Evolutionary conservation across 169 alveolate genomes (phyloP).

Genomic region (Plasmodium billcollinsi): DNA sequence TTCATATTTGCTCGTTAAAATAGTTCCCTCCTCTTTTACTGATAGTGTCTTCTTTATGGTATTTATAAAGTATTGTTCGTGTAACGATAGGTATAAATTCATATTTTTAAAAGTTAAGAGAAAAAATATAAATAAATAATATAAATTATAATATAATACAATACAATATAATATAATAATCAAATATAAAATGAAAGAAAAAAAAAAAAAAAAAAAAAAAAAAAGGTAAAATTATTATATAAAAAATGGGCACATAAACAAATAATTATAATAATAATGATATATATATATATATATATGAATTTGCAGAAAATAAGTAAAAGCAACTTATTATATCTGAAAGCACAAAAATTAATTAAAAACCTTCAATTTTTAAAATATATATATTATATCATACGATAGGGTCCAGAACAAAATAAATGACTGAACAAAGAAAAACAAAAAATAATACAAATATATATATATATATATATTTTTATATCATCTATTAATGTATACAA

Average conservation of each 20-base stretch:
- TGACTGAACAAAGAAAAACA: constrained; percentile 33
- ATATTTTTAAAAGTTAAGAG: constrained; percentile 2
- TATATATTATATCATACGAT: constrained; percentile 64
- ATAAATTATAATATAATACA: not conserved
- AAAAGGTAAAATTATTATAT: not conserved
- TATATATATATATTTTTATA: too few relatives aligned
- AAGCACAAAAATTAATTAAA: too few relatives aligned
- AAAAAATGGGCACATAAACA: not conserved
- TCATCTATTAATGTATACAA: too few relatives aligned
- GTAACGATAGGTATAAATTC: constrained; percentile 38
- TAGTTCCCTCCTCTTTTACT: not conserved
- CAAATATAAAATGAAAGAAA: not conserved
- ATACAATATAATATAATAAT: not conserved
- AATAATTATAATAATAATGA: too few relatives aligned
- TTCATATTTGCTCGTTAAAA: constrained; percentile 36
- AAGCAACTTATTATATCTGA: too few relatives aligned
- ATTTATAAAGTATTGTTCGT: constrained; percentile 56
- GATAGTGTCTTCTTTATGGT: constrained; percentile 40
- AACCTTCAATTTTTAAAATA: constrained; percentile 18
- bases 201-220: not conserved
- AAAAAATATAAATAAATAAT: constrained; percentile 4
- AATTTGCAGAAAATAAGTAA: too few relatives aligned
- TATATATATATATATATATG: too few relatives aligned
- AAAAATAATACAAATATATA: constrained; percentile 1
- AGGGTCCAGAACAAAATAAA: constrained; percentile 72